Percentiles rank a stretch among this genome's conserved stretches.
phyloP scores from a whole-genome alignment of 2,329 filamentous ascomycete species.

The Aspergillus luchuensis region DNA sequence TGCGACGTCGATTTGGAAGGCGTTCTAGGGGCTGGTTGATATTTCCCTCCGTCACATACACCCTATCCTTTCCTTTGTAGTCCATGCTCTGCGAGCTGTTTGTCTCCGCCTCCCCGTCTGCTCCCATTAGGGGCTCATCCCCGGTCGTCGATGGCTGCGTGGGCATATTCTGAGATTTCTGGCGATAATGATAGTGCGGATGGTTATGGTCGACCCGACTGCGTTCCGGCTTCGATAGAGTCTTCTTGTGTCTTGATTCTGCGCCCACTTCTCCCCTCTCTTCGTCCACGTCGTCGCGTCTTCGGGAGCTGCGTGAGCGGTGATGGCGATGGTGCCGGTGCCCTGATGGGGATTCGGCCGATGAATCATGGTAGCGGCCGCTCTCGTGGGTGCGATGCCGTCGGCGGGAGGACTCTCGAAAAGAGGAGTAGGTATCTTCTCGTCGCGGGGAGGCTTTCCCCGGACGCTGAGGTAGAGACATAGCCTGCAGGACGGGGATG shows the following conservation, averaged over 20 bases:
- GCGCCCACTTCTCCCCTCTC: slow-evolving; percentile 55
- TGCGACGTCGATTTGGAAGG: slow-evolving; percentile 41
- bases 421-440: slow-evolving; percentile 61
- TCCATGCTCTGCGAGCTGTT: slow-evolving; percentile 66
- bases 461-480: slow-evolving; percentile 63
- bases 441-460: slow-evolving; percentile 62
- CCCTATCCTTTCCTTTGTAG: slow-evolving; percentile 46
- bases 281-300: slow-evolving; percentile 47
- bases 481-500: slow-evolving; percentile 22
- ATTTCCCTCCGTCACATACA: slow-evolving; percentile 37
- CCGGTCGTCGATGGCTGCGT: slow-evolving; percentile 89
- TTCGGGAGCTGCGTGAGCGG: slow-evolving; percentile 50
- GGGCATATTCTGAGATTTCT: slow-evolving; percentile 91
- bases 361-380: slow-evolving; percentile 49
- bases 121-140: slow-evolving; percentile 83
- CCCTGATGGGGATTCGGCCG: slow-evolving; percentile 37
- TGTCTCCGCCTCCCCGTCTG: slow-evolving; percentile 56
- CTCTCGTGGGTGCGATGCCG: slow-evolving; percentile 73
- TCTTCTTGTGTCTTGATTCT: slow-evolving; percentile 73
- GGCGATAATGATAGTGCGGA: slow-evolving; percentile 92
- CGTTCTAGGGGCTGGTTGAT: slow-evolving; percentile 47
- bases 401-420: slow-evolving; percentile 69
- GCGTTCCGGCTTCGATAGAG: slow-evolving; percentile 85
- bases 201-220: slow-evolving; percentile 82
- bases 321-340: slow-evolving; percentile 42